Evolutionary conservation across 176 grass and related monocot species (phyloP).

Genomic region (Triticum timopheevii): DNA sequence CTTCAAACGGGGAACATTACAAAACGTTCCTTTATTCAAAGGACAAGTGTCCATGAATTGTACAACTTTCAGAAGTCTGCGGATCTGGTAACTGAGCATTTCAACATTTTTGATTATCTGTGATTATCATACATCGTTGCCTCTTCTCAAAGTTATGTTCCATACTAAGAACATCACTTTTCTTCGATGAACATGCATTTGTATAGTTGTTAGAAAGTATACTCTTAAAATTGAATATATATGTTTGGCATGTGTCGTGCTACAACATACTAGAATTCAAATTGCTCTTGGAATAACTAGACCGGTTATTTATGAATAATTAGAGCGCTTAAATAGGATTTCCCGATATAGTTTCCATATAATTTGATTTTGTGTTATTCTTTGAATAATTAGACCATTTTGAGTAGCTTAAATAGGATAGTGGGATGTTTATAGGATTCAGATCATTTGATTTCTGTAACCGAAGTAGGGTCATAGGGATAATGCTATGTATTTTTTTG

Average conservation of each 20-base stretch:
- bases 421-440: neutral
- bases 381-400: neutral
- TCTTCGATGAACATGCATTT: neutral
- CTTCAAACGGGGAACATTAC: conserved; percentile 35
- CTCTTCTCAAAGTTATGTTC: neutral
- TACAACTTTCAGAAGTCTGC: conserved; percentile 38
- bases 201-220: too few species aligned
- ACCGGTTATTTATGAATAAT: too few species aligned
- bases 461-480: neutral
- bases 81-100: conserved; percentile 34
- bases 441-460: neutral
- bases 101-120: neutral
- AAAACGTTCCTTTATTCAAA: conserved; percentile 31
- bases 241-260: neutral
- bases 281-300: too few species aligned
- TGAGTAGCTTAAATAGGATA: too few species aligned
- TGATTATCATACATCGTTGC: neutral
- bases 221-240: neutral
- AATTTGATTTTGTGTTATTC: neutral
- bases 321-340: too few species aligned
- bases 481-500: neutral
- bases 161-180: neutral
- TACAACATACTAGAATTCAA: too few species aligned
- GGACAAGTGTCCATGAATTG: conserved; percentile 33
- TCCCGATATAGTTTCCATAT: neutral